A percentile compares a stretch with the other conserved stretches of the same genome.
phyloP scores from a whole-genome alignment of 495 filamentous ascomycete genomes.

The Daldinia childiae region DNA sequence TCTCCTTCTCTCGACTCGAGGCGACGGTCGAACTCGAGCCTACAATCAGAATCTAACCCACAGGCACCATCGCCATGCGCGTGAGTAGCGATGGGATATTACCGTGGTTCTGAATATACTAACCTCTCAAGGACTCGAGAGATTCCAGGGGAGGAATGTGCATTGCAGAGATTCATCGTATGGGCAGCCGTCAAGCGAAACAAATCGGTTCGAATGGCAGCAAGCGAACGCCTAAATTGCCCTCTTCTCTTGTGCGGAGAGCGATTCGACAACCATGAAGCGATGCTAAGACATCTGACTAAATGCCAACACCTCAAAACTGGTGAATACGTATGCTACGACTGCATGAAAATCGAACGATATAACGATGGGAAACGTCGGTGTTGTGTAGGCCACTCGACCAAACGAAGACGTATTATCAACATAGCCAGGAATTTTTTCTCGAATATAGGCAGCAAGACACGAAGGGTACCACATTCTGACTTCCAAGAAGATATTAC shows the following conservation, averaged over 20 bases:
- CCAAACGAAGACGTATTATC: slow-evolving; percentile 58
- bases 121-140: slow-evolving; percentile 53
- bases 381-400: slow-evolving; percentile 55
- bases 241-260: slow-evolving; percentile 55
- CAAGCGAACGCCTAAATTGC: slow-evolving; percentile 54
- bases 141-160: slow-evolving; percentile 55
- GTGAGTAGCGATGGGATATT: slow-evolving; percentile 39
- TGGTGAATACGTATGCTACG: slow-evolving; percentile 59
- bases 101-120: slow-evolving; percentile 31
- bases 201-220: slow-evolving; percentile 52
- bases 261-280: slow-evolving; percentile 54
- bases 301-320: slow-evolving; percentile 53
- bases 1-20: slow-evolving; percentile 27
- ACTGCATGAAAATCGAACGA: slow-evolving; percentile 58
- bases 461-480: slow-evolving; percentile 27
- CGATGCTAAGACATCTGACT: slow-evolving; percentile 57
- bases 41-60: slow-evolving; percentile 34
- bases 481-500: slow-evolving; percentile 37
- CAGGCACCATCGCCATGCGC: slow-evolving; percentile 44
- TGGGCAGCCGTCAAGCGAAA: slow-evolving; percentile 63
- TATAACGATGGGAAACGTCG: slow-evolving; percentile 60
- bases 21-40: slow-evolving; percentile 39
- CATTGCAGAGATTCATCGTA: slow-evolving; percentile 58
- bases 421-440: slow-evolving; percentile 60
- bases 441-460: slow-evolving; percentile 57